A percentile compares a stretch with the other conserved stretches of the same genome.
Conservation (phyloP, 148 eudicot species). For the Tetragonia tetragonoides region DNA sequence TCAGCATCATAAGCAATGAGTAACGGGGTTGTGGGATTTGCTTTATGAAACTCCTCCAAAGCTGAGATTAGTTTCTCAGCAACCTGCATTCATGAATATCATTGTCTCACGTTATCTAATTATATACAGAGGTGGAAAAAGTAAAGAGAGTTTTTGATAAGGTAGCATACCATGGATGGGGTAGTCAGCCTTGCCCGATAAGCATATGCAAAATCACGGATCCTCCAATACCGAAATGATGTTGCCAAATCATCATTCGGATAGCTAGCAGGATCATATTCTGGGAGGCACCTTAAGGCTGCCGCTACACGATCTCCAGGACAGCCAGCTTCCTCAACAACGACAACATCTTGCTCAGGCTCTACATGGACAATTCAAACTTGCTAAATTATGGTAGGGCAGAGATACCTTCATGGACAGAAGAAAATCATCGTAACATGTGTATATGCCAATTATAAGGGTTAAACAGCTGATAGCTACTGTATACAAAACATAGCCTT, state of each 20-base stretch:
- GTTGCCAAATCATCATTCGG: slow-evolving; percentile 48
- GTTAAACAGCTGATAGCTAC: not conserved
- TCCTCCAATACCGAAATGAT: slow-evolving; percentile 86
- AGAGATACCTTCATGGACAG: not conserved
- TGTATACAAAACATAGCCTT: not conserved
- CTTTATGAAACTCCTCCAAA: slow-evolving; percentile 75
- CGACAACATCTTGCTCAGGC: slow-evolving; percentile 53
- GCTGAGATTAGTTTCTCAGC: slow-evolving; percentile 78
- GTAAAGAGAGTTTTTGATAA: not conserved
- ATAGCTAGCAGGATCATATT: slow-evolving; percentile 52
- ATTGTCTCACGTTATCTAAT: slow-evolving; percentile 2
- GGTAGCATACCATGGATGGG: slow-evolving; percentile 62
- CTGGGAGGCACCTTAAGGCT: slow-evolving; percentile 69
- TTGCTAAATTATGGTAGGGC: not conserved
- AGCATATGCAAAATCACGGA: slow-evolving; percentile 90
- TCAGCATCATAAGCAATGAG: slow-evolving; percentile 74
- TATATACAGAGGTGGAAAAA: not conserved
- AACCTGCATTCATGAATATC: slow-evolving; percentile 43
- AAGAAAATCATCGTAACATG: not conserved
- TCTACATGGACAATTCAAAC: slow-evolving; percentile 41
- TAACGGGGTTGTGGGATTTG: slow-evolving; percentile 67
- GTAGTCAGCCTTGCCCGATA: slow-evolving; percentile 71
- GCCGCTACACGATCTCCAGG: slow-evolving; percentile 72
- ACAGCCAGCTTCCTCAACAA: slow-evolving; percentile 67
- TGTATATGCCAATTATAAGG: not conserved